A percentile compares a stretch with the other conserved stretches of the same genome.
Evolutionary conservation across 768 basidiomycete species (phyloP).

Genomic region (Hirschioporus abietinus): DNA sequence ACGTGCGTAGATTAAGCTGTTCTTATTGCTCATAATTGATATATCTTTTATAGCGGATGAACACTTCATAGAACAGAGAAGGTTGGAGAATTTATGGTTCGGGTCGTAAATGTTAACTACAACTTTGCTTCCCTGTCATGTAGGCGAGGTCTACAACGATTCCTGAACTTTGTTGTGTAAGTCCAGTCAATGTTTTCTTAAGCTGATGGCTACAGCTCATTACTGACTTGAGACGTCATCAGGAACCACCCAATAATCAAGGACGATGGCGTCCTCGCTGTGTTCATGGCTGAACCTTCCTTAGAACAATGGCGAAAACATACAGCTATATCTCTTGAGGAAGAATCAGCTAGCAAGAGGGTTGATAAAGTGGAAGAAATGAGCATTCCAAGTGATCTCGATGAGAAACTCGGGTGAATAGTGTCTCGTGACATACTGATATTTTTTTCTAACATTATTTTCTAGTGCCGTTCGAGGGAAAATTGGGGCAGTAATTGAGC

Average conservation of each 20-base stretch:
- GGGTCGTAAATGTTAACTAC: conserved; percentile 7
- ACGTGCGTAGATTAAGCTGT: conserved; percentile 45
- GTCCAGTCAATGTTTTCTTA: conserved; percentile 19
- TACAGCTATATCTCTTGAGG: conserved; percentile 69
- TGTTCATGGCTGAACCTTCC: conserved; percentile 77
- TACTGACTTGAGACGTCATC: not conserved
- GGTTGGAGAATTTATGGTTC: conserved; percentile 34
- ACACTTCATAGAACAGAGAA: conserved; percentile 85
- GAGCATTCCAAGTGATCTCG: conserved; percentile 87
- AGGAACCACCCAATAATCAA: conserved; percentile 91
- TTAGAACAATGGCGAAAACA: conserved; percentile 89
- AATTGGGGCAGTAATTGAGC: conserved; percentile 74
- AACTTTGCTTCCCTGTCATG: conserved; percentile 6
- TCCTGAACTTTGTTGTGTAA: conserved; percentile 73
- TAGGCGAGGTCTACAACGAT: conserved; percentile 77
- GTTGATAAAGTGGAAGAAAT: conserved; percentile 84
- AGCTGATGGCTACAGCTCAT: conserved; percentile 5
- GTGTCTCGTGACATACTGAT: conserved; percentile 5
- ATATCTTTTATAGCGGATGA: conserved; percentile 61
- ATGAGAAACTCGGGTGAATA: conserved; percentile 77
- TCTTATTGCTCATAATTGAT: conserved; percentile 1
- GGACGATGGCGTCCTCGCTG: conserved; percentile 76
- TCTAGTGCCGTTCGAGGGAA: conserved; percentile 68
- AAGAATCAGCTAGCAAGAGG: conserved; percentile 78
- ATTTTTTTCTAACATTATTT: conserved; percentile 5